Conservation (phyloP, 148 eudicot genomes). For the Fagopyrum esculentum region DNA sequence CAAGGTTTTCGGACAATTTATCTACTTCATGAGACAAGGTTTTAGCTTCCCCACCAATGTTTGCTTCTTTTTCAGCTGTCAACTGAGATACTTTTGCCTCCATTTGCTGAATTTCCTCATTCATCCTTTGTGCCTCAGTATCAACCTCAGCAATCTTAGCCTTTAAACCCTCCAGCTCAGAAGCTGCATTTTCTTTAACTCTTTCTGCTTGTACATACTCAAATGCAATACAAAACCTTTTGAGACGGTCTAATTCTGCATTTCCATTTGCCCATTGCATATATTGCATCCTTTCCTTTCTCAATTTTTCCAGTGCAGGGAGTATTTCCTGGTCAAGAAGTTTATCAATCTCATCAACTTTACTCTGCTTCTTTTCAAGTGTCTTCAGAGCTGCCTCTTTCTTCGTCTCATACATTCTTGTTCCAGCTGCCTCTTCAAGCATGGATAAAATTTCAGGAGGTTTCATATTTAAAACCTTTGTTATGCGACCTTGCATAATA, state of each 20-base stretch:
- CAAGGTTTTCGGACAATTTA: conserved; percentile 67
- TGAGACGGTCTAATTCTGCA: conserved; percentile 83
- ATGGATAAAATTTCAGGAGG: conserved; percentile 98
- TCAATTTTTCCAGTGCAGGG: conserved; percentile 86
- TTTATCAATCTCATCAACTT: conserved; percentile 90
- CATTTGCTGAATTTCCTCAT: conserved; percentile 59
- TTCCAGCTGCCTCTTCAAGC: conserved; percentile 99
- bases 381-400: conserved; percentile 94
- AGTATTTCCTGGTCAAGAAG: conserved; percentile 87
- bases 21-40: conserved; percentile 68
- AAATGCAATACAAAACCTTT: conserved; percentile 88
- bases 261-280: conserved; percentile 97
- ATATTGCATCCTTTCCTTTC: conserved; percentile 92
- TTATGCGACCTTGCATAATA: conserved; percentile 99
- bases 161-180: conserved; percentile 54
- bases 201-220: conserved; percentile 89
- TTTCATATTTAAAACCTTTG: conserved; percentile 96
- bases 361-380: conserved; percentile 84
- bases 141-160: conserved; percentile 59
- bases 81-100: conserved; percentile 56
- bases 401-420: conserved; percentile 99
- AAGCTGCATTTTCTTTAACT: conserved; percentile 63
- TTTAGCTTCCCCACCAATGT: conserved; percentile 82
- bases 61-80: conserved; percentile 78
- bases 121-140: conserved; percentile 33